Evolutionary conservation across 768 basidiomycete genomes (phyloP), one percentile per base, ranked within the genome.

Genomic region (Xerocomellus intermedius): DNA sequence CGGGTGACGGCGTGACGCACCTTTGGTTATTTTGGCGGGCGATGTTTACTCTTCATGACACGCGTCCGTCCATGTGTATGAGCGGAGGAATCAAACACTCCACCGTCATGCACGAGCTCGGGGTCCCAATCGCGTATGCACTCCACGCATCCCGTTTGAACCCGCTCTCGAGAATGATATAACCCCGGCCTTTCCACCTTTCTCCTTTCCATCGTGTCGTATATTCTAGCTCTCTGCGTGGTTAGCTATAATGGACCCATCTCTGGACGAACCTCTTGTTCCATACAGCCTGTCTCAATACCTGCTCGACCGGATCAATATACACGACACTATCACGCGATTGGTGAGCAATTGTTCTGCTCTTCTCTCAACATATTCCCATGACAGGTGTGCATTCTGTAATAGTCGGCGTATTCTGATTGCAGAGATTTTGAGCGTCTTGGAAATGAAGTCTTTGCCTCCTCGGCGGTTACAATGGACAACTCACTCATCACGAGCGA

Each of bases 301-400:
- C 43, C 22, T 68, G 21, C 58, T 68, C 19, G 67, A 68, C 46
- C 60, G 64, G 14, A 14, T 49, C 57, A 69, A 66, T 21, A 68
- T 68, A 44, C 62, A 69, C 22, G 67, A 68, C 36, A 68, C 61
- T 24, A 64, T 68, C 45, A 60, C 60, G 12, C 61, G 67, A 39
- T 19, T 68, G 55, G 67, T 68, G 45, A 49, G 66, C 48, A 30
- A n/a, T 26, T 22, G 35, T 22, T 21, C 22, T 32, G 22, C 30
- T 28, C 14, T 39, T 38, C 4, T 26, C 17, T 35, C 16, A 5
- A 28, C 38, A 30, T 16, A 7, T 26, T 26, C 13, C 41, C 17
- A 14, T 37, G 48, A 46, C 30, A 7, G 12, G 3, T n/a, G 19
- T 36, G 10, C 19, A 9, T 36, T 33, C 26, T 24, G 47, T 9